These are phyloP conservation scores for Arthrobotrys conoides DNA, from an alignment of 2,329 filamentous ascomycete genomes.

Conservation along the genomic window DNA sequence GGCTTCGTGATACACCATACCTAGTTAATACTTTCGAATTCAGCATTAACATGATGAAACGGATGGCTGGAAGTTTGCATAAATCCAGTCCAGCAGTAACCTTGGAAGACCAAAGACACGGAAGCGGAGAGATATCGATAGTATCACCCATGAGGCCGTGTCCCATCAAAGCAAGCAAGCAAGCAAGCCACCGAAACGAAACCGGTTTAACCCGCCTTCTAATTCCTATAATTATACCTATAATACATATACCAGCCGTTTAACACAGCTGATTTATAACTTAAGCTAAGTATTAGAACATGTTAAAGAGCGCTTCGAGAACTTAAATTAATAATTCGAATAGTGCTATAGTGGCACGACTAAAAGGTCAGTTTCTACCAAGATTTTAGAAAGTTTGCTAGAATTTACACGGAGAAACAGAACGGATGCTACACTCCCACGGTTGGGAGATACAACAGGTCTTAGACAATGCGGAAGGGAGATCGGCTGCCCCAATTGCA, in stretches of 20 bases:
- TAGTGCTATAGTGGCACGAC: slow-evolving; percentile 17
- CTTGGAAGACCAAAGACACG: slow-evolving; percentile 28
- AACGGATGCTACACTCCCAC: slow-evolving; percentile 16
- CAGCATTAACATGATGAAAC: slow-evolving; percentile 15
- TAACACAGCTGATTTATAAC: slow-evolving; percentile 11
- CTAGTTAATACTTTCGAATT: not conserved
- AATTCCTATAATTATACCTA: slow-evolving; percentile 38
- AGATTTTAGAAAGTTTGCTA: not conserved
- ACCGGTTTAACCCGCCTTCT: slow-evolving; percentile 5
- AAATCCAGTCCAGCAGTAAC: not conserved
- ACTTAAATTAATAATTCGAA: not conserved
- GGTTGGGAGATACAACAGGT: slow-evolving; percentile 13
- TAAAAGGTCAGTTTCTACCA: not conserved
- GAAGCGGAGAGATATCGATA: slow-evolving; percentile 48
- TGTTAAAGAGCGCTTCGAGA: slow-evolving; percentile 24
- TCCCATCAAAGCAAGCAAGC: not conserved
- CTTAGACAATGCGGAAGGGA: slow-evolving; percentile 48
- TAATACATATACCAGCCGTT: slow-evolving; percentile 25
- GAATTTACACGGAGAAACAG: not conserved
- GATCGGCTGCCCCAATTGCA: slow-evolving; percentile 36
- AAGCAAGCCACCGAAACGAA: slow-evolving; percentile 28
- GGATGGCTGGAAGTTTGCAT: slow-evolving; percentile 16
- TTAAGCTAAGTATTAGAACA: not conserved
- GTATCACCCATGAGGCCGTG: slow-evolving; percentile 3
- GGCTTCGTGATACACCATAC: slow-evolving; percentile 7